Evolutionary conservation across 352 stramenopile species (phyloP), one percentile per base, ranked within the genome.

Genomic region (Pythium dissotocum): DNA sequence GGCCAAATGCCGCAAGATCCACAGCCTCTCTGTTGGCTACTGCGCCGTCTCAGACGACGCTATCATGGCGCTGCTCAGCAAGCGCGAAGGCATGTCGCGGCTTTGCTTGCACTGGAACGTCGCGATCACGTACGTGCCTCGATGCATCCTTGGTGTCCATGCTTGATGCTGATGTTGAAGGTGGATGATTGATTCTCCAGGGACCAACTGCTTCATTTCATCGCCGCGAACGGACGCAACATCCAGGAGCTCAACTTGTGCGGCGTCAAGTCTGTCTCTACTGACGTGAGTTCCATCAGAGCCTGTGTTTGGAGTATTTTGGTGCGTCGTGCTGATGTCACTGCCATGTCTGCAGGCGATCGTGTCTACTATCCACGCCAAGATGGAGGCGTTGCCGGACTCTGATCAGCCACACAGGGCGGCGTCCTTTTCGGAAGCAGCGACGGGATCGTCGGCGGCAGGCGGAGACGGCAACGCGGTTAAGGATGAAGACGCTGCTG

Each of bases 211-310:
- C 69, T 97, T 5, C 83, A 83, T 26, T 94, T 82, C 63, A 88
- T 97, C 28, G 86, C 82, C 4, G 69, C 72, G 8, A 84, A 83
- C 30, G 87, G 80, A 2, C 79, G 83, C 21, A 95, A 95, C 65
- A 79, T 97, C 38, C 85, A 95, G 61, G 89, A 97, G 38, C 75
- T 97, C 52, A 94, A 94, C 40, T 54, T 97, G 44, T 97, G 89
- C 61, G 89, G 89, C 13, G 88, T 97, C 33, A 97, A 95, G 64
- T 93, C 83, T 33, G 77, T 95, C 28, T 88, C 87, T 4, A 85
- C 86, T 21, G 87, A 96, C 53, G 88, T 94, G 74, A 63, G 77
- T 61, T 14, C 51, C 49, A 46, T 61, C 36, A 65, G 4, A 44
- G 5, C 38, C 38, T 44, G 16, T 6, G 4, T 18, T 6, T 14